Evolutionary conservation across 306 rosid genomes (phyloP), one percentile per base, ranked within the genome.

Genomic region (Aeschynomene evenia): DNA sequence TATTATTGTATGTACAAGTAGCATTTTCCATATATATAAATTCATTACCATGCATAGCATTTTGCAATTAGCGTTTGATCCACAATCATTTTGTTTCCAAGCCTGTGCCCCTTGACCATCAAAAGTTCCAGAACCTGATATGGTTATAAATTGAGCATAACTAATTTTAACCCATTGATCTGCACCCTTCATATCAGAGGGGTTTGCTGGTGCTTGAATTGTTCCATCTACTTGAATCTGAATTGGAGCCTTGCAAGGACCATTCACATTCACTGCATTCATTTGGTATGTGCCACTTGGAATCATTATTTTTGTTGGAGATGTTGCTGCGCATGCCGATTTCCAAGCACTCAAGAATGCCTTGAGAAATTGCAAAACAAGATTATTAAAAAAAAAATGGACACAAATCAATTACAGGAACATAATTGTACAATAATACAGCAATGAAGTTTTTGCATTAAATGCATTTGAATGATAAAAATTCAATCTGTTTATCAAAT

Each of bases 181-280:
- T n/a, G 51, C 59, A 0, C 24, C 51, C 1, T 71, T 68, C 5
- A 68, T 23, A 6, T 55, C 55, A 16, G 4, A 15, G 0, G 5
- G 19, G 29, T 40, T 69, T 18, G 2, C 0, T 1, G 65, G 74
- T 54, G 74, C 65, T 23, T 22, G 53, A 55, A 69, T 54, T 39
- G 65, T 69, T 12, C 74, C 74, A 54, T 70, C 65, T 24, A 70
- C 45, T 40, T 70, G 54, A 16, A 70, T 1, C 55, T 42, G 65
- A 40, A 70, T 26, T 10, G 74, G 74, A 1, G 74, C 43, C 43
- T 70, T 70, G 33, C 74, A 70, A 15, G 65, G 74, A 55, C 74
- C 74, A 13, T 0, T 69, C 2, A 70, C n/a, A 10, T 55, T 54
- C 11, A 55, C 1, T 40, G 42, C 55, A 7, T 2, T 7, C 65